Percentiles rank a stretch among this genome's conserved stretches.
Evolutionary conservation across 2,329 filamentous ascomycete genomes (phyloP).

Genomic region (Penicillium psychrosexuale): DNA sequence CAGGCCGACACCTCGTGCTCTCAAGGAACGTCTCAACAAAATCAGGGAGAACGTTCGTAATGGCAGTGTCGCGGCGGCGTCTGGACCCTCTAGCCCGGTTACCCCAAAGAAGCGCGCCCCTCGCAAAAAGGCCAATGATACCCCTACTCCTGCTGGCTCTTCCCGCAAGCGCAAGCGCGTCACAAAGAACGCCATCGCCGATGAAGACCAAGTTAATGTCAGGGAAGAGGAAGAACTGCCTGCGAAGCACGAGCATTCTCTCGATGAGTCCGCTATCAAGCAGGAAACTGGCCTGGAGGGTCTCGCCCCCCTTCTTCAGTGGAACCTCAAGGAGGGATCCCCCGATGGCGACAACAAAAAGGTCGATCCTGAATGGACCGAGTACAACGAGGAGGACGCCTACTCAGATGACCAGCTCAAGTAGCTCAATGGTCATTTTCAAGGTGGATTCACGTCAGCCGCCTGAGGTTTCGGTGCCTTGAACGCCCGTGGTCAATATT

Average conservation of each 20-base stretch:
- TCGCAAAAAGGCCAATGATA: neutral
- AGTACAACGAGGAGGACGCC: neutral
- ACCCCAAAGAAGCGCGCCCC: neutral
- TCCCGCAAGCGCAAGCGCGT: neutral
- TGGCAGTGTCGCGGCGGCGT: neutral
- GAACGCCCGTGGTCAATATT: too few relatives aligned
- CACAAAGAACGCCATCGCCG: too few relatives aligned
- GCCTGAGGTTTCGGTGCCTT: too few relatives aligned
- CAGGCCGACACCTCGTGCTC: neutral
- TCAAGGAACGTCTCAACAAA: neutral
- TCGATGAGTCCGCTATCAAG: neutral
- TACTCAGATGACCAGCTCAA: neutral
- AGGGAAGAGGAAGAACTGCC: neutral
- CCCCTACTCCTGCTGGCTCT: neutral
- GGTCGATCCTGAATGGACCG: neutral
- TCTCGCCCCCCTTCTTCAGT: neutral
- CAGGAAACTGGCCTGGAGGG: fast-evolving
- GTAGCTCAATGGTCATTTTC: neutral
- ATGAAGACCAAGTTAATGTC: neutral
- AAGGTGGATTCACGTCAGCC: neutral
- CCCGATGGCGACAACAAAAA: neutral
- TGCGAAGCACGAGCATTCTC: neutral
- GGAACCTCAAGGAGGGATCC: fast-evolving
- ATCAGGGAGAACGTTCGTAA: neutral
- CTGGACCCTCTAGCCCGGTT: neutral